phyloP scores from a whole-genome alignment of 2,329 filamentous ascomycete genomes.

The Hysterium pulicare region DNA sequence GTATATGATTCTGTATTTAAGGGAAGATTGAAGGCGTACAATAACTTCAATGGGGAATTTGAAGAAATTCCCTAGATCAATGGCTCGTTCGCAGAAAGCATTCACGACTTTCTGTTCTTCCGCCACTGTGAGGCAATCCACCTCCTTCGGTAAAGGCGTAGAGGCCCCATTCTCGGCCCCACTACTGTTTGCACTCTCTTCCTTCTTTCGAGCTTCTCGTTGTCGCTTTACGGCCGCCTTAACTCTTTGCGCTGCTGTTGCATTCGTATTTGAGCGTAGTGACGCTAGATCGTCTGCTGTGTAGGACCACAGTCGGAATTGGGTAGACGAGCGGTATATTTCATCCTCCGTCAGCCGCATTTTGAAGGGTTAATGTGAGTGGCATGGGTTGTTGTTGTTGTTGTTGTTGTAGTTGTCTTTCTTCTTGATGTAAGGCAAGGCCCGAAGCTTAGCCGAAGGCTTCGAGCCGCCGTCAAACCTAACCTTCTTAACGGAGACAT shows the following conservation, averaged over 20 bases:
- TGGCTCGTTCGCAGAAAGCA: slow-evolving; percentile 66
- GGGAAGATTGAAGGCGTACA: slow-evolving; percentile 54
- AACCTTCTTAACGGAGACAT: too few species aligned
- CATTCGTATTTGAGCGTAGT: slow-evolving; percentile 75
- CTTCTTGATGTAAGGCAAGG: too few species aligned
- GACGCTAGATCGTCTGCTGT: slow-evolving; percentile 67
- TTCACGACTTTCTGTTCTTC: slow-evolving; percentile 81
- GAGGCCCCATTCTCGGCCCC: slow-evolving; percentile 31
- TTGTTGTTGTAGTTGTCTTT: too few species aligned
- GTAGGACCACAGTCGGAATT: slow-evolving; percentile 92
- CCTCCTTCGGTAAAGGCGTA: slow-evolving; percentile 45
- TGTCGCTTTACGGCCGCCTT: slow-evolving; percentile 54
- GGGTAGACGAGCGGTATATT: slow-evolving; percentile 82
- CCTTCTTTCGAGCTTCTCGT: slow-evolving; percentile 34
- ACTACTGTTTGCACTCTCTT: slow-evolving; percentile 15
- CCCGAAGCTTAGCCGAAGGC: background rate
- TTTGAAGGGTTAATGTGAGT: slow-evolving; percentile 9
- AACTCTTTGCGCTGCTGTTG: slow-evolving; percentile 68
- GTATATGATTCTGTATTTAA: slow-evolving; percentile 14
- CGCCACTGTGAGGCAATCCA: slow-evolving; percentile 76
- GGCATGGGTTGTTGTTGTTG: background rate
- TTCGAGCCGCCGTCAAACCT: too few species aligned
- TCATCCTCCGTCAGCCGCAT: slow-evolving; percentile 77
- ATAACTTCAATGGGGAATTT: slow-evolving; percentile 60
- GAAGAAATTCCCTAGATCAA: slow-evolving; percentile 57